phyloP scores from a whole-genome alignment of 768 basidiomycete genomes.

The Mycena indigotica region DNA sequence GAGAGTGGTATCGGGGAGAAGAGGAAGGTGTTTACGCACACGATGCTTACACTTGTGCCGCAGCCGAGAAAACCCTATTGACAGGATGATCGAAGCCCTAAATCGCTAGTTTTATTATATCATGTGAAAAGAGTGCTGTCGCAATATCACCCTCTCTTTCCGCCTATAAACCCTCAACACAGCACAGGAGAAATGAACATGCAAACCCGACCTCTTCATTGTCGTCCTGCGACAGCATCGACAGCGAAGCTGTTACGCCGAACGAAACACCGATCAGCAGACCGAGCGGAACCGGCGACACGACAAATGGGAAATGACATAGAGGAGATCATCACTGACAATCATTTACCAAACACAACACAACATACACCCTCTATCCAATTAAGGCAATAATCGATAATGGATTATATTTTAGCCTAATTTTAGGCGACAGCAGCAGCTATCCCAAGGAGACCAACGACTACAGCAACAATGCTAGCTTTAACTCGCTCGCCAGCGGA shows the following conservation, averaged over 20 bases:
- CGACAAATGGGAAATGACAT: background rate
- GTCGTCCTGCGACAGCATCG: background rate
- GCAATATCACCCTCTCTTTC: too few species aligned
- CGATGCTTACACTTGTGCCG: background rate
- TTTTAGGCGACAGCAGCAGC: background rate
- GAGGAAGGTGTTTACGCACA: background rate
- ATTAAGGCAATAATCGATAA: background rate
- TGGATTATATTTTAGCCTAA: background rate
- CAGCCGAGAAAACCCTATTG: background rate
- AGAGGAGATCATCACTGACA: background rate
- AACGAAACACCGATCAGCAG: background rate
- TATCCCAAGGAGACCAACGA: background rate
- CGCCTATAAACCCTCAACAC: too few species aligned
- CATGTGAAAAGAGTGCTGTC: background rate
- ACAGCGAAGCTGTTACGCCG: background rate
- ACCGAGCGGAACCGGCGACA: background rate
- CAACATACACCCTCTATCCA: background rate
- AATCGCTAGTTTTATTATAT: too few species aligned
- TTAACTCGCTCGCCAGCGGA: background rate
- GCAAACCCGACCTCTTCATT: too few species aligned
- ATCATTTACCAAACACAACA: background rate
- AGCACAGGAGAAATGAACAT: too few species aligned
- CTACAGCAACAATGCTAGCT: background rate
- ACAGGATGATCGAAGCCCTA: background rate
- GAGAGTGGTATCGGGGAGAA: slow-evolving; percentile 3